A percentile compares a stretch with the other conserved stretches of the same genome.
Conservation (phyloP, 164 flowering plant species). For the Taxillus chinensis region DNA sequence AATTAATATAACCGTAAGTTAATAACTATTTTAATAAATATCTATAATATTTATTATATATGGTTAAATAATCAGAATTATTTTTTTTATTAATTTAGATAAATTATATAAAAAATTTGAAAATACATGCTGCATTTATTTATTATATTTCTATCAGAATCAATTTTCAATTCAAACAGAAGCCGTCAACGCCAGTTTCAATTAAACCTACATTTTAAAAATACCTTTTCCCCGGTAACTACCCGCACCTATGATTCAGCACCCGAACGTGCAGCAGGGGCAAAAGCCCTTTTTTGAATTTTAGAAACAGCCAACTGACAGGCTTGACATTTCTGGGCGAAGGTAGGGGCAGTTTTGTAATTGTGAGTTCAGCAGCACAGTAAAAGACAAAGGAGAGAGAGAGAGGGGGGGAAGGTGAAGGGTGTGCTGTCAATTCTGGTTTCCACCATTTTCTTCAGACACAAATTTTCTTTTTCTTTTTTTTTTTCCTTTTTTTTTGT, state of each 20-base stretch:
- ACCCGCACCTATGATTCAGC: neutral
- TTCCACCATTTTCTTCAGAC: slow-evolving; percentile 5
- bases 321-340: neutral
- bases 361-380: neutral
- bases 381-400: neutral
- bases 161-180: no score
- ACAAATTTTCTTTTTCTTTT: neutral
- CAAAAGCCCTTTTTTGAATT: neutral
- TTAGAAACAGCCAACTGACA: neutral
- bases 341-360: neutral
- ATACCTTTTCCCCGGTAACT: neutral
- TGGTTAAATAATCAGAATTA: no score
- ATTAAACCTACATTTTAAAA: neutral
- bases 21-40: no score
- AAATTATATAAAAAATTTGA: no score
- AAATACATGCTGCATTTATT: no score
- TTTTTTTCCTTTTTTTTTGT: neutral
- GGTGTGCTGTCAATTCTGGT: neutral
- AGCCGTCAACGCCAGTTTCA: no score
- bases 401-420: no score
- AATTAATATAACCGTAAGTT: no score
- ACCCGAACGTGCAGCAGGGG: neutral
- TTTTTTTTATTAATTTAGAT: no score
- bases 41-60: no score
- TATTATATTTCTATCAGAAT: no score